Base-by-base conservation (phyloP, 345 rosid species). In the Sonneratia alba region DNA sequence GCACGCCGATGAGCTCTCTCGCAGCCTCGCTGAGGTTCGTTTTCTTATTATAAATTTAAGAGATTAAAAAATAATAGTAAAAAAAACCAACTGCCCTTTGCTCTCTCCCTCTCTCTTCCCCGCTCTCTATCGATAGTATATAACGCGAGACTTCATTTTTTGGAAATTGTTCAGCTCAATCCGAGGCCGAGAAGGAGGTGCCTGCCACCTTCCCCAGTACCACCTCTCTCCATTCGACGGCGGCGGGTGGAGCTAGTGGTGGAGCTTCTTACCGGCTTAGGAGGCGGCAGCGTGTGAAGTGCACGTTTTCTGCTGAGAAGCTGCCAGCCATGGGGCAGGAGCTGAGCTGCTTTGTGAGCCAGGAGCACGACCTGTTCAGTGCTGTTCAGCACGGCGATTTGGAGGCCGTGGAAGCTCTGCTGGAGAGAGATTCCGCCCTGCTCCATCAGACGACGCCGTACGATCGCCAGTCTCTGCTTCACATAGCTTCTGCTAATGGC, bases 401-500 rank as follows among this genome's bases (percentile, higher is more conserved):
- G 47, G 83, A 85, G 4, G 72, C 81, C 36, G 89, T 89, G 13
- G 79, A 80, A 6, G 74, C 77, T 32, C 73, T 87, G 82, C 55
- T 96, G 34, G 76, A 74, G 75, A 69, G 81, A 78, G 89, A 96
- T 63, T 86, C 98, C 3, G 74, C 76, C 72, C 83, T 89, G 27
- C 67, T 86, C 67, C 75, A 78, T 56, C 87, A 88, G 57, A 83
- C 85, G 27, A 88, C 91, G 77, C 69, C 81, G 51, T 88, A 90
- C 79, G 97, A 90, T 86, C 94, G 93, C 57, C 93, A 92, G 80
- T 95, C 92, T 73, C 75, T 85, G 53, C 89, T 95, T 68, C 99
- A 95, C 76, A 80, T 95, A 69, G 97, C 99, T 70, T 97, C 99
- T 75, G 96, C 97, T 70, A 89, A 81, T 87, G 99, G 94, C 84